A percentile compares a stretch with the other conserved stretches of the same genome.
Evolutionary conservation across 2,329 filamentous ascomycete species (phyloP).

Genomic region (Claviceps sp.): DNA sequence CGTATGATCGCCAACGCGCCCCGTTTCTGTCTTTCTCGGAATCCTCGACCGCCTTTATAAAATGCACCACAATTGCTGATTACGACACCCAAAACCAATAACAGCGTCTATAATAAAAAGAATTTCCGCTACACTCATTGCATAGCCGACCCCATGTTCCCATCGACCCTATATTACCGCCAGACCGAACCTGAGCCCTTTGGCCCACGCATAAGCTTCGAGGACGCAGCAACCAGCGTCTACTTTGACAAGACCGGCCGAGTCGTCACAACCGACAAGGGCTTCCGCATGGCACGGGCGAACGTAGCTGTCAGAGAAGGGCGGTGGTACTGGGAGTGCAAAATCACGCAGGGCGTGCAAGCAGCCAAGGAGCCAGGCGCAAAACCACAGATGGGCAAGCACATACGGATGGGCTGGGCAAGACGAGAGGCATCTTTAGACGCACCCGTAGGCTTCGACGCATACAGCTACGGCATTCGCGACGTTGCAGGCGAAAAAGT

Average conservation of each 20-base stretch:
- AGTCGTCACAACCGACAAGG: constrained; percentile 79
- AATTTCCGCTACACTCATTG: constrained; percentile 82
- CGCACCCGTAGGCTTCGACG: constrained; percentile 74
- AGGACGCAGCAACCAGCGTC: constrained; percentile 78
- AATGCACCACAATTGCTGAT: too few relatives aligned
- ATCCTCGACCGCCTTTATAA: too few relatives aligned
- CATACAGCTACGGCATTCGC: constrained; percentile 86
- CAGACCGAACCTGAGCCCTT: constrained; percentile 78
- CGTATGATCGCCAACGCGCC: constrained; percentile 14
- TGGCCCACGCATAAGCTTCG: constrained; percentile 75
- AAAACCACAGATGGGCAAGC: constrained; percentile 38
- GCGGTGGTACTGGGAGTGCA: constrained; percentile 88
- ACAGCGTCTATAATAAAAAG: constrained; percentile 49
- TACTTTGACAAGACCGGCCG: constrained; percentile 64
- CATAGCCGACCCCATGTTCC: constrained; percentile 78
- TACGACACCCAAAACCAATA: constrained; percentile 11
- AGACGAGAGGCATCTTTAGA: constrained; percentile 69
- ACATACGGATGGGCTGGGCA: constrained; percentile 78
- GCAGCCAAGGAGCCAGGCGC: constrained; percentile 25
- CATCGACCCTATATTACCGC: constrained; percentile 77
- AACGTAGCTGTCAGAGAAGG: constrained; percentile 87
- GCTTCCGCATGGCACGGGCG: constrained; percentile 79
- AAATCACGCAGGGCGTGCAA: constrained; percentile 62
- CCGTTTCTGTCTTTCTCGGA: too few relatives aligned
- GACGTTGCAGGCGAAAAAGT: constrained; percentile 86